phyloP scores from a whole-genome alignment of 306 rosid genomes.

The Vicia faba region DNA sequence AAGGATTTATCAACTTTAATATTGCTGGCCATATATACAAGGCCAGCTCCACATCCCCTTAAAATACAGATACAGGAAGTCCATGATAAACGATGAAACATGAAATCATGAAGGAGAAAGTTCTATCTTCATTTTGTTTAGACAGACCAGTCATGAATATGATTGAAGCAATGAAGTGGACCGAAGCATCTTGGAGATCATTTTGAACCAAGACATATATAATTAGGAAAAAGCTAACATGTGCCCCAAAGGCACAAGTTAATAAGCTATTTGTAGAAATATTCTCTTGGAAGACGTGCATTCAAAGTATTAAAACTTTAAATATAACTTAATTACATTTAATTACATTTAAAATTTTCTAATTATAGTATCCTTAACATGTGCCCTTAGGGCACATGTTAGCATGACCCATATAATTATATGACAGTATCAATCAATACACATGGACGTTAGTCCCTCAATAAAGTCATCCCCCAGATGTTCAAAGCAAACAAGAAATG shows the following conservation, averaged over 20 bases:
- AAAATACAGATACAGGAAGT: not conserved
- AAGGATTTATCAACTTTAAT: conserved; percentile 21
- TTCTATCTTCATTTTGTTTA: too few species aligned
- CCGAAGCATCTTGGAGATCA: conserved; percentile 26
- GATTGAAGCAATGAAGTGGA: conserved; percentile 1
- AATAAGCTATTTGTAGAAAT: too few species aligned
- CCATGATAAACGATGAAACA: not conserved
- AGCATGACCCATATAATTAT: too few species aligned
- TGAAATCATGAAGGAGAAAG: too few species aligned
- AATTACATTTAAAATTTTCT: too few species aligned
- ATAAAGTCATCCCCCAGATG: conserved; percentile 17
- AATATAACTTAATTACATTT: too few species aligned
- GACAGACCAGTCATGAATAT: not conserved
- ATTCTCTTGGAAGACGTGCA: too few species aligned
- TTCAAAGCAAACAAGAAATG: conserved; percentile 19
- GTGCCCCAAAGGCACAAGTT: too few species aligned
- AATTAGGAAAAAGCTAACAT: too few species aligned
- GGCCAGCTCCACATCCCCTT: conserved; percentile 15
- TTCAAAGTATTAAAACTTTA: too few species aligned
- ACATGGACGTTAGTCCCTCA: conserved; percentile 7
- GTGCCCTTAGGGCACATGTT: too few species aligned
- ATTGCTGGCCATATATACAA: not conserved
- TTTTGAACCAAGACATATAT: conserved; percentile 12
- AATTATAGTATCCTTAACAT: too few species aligned
- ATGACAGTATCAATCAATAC: conserved; percentile 15